Conservation (phyloP, 2,329 filamentous ascomycete genomes). For the Ophiognomonia clavigignenti-juglandacearum region DNA sequence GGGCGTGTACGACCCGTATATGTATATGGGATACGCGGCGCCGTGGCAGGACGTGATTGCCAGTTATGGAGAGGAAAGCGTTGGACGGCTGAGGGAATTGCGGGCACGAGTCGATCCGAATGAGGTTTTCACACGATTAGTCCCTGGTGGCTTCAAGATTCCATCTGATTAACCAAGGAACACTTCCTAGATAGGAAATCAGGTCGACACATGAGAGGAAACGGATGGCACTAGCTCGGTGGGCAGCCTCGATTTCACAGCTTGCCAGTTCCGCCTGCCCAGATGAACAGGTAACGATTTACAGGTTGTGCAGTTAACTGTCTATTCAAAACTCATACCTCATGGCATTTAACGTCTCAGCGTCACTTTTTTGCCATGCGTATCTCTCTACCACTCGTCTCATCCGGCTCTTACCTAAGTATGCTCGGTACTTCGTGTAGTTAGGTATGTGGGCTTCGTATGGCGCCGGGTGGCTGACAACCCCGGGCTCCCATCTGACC, state of each 20-base stretch:
- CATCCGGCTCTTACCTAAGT: slow-evolving; percentile 24
- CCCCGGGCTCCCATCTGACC: slow-evolving; percentile 17
- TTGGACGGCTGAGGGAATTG: slow-evolving; percentile 13
- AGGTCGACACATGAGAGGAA: too few species aligned
- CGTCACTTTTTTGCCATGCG: slow-evolving; percentile 19
- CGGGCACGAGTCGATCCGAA: slow-evolving; percentile 14
- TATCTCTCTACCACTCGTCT: slow-evolving; percentile 17
- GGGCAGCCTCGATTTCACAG: too few species aligned
- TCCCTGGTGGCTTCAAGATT: slow-evolving; percentile 19
- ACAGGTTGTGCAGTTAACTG: too few species aligned
- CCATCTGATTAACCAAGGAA: too few species aligned
- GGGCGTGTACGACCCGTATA: slow-evolving; percentile 17
- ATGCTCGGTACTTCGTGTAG: slow-evolving; percentile 21
- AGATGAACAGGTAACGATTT: too few species aligned
- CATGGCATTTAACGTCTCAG: neutral
- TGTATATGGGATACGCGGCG: slow-evolving; percentile 21
- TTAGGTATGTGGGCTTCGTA: slow-evolving; percentile 21
- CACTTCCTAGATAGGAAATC: too few species aligned
- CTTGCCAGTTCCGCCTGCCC: too few species aligned
- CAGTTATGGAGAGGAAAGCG: slow-evolving; percentile 18
- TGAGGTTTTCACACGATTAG: slow-evolving; percentile 16
- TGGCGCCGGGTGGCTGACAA: slow-evolving; percentile 21
- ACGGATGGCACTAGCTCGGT: too few species aligned
- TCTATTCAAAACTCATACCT: too few species aligned
- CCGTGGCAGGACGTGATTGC: slow-evolving; percentile 19